Percentiles rank a stretch among this genome's conserved stretches.
Conservation (phyloP, 1,284 basidiomycete species). For the Cerrena zonata region DNA sequence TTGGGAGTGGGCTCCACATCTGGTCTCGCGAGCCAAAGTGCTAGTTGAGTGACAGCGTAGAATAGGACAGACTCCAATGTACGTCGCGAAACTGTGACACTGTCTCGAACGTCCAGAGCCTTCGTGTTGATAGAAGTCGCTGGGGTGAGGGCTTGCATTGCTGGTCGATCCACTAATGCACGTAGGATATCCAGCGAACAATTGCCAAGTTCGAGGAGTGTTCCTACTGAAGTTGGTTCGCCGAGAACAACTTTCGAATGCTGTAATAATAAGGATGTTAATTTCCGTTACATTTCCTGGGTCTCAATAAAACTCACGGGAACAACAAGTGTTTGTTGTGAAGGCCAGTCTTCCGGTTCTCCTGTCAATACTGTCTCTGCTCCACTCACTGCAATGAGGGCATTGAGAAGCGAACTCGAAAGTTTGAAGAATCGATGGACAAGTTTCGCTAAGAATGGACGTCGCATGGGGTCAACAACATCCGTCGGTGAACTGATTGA, state of each 20-base stretch:
- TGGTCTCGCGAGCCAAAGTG: constrained; percentile 66
- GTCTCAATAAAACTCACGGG: constrained; percentile 50
- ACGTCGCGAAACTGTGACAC: constrained; percentile 47
- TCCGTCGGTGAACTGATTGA: constrained; percentile 35
- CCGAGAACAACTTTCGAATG: constrained; percentile 75
- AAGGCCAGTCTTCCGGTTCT: constrained; percentile 66
- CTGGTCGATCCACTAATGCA: constrained; percentile 51
- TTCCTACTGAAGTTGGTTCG: constrained; percentile 75
- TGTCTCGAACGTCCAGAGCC: constrained; percentile 53
- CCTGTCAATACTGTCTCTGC: constrained; percentile 64
- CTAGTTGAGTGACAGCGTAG: constrained; percentile 75
- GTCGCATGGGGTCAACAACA: constrained; percentile 53
- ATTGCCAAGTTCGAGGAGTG: constrained; percentile 70
- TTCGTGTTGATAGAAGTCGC: constrained; percentile 33
- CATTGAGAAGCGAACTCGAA: constrained; percentile 62
- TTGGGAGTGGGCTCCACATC: constrained; percentile 45
- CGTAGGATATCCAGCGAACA: constrained; percentile 65
- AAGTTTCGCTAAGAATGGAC: constrained; percentile 66
- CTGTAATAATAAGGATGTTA: constrained; percentile 32
- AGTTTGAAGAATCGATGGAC: constrained; percentile 66
- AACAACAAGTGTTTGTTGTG: constrained; percentile 60
- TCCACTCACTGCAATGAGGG: constrained; percentile 66
- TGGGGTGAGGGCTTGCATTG: constrained; percentile 45
- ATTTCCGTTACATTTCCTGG: background rate
- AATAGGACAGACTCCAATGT: constrained; percentile 67